Evolutionary conservation across 495 filamentous ascomycete species (phyloP).

Genomic region (Poronia punctata): DNA sequence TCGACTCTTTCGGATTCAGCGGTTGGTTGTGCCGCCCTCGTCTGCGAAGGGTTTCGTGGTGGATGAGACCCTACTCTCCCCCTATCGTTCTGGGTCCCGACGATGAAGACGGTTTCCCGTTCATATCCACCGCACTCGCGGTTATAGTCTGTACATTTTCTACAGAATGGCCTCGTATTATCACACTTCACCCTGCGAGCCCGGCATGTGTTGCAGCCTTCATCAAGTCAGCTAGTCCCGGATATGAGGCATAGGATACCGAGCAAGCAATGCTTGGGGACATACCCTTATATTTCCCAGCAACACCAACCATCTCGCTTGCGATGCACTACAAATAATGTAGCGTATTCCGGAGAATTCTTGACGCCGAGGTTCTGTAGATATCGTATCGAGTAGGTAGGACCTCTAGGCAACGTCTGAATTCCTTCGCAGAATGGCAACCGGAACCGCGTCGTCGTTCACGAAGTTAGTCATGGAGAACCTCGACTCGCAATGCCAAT

Average conservation of each 20-base stretch:
- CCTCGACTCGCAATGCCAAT: too few species aligned
- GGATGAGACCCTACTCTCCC: conserved; percentile 41
- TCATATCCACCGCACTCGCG: conserved; percentile 59
- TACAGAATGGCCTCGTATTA: conserved; percentile 55
- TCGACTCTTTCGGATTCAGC: conserved; percentile 6
- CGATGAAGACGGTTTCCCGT: conserved; percentile 45
- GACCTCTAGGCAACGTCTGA: too few species aligned
- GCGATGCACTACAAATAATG: neutral
- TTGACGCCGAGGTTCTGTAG: too few species aligned
- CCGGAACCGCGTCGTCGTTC: too few species aligned
- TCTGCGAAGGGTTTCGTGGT: conserved; percentile 29
- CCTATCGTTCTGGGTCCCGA: conserved; percentile 36
- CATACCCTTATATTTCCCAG: conserved; percentile 39
- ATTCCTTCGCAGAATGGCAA: too few species aligned
- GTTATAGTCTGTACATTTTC: conserved; percentile 56
- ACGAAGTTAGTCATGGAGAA: too few species aligned
- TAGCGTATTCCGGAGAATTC: too few species aligned
- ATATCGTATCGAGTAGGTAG: too few species aligned
- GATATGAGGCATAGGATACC: neutral
- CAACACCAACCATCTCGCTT: conserved; percentile 36
- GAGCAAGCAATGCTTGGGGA: neutral
- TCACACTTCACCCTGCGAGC: conserved; percentile 45
- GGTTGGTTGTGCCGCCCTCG: conserved; percentile 19
- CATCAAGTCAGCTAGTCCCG: neutral
- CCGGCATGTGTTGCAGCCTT: conserved; percentile 38